Percentiles rank a stretch among this genome's conserved stretches.
Evolutionary conservation across 2,329 filamentous ascomycete genomes (phyloP).

Genomic region (Arthrobotrys sphaeroides): DNA sequence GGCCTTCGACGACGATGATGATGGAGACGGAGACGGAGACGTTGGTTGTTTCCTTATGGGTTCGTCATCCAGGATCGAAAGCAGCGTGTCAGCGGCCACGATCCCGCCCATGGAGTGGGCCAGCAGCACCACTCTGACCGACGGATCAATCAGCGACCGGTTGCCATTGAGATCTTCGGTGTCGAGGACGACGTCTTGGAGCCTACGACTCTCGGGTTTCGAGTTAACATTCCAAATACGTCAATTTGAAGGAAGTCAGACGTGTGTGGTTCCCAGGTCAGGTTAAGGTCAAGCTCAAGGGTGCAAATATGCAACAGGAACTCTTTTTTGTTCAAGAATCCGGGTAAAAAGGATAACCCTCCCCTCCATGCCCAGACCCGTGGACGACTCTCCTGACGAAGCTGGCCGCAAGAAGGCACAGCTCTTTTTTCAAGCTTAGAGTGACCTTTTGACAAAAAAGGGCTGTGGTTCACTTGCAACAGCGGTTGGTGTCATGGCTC

Average conservation of each 20-base stretch:
- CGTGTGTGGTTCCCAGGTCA: not conserved
- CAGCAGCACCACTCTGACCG: slow-evolving; percentile 80
- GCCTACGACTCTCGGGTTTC: slow-evolving; percentile 32
- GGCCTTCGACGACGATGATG: slow-evolving; percentile 18
- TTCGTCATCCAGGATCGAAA: slow-evolving; percentile 76
- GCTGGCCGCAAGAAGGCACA: slow-evolving; percentile 41
- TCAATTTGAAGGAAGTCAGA: slow-evolving; percentile 29
- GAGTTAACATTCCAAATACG: slow-evolving; percentile 52
- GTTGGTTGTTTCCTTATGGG: slow-evolving; percentile 60
- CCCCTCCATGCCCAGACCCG: too few relatives aligned
- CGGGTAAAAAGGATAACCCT: slow-evolving; percentile 32
- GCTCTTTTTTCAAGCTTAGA: slow-evolving; percentile 18
- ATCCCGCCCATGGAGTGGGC: slow-evolving; percentile 95
- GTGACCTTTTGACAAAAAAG: slow-evolving; percentile 21
- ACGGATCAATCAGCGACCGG: slow-evolving; percentile 80
- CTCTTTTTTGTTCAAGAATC: slow-evolving; percentile 28
- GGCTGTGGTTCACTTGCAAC: slow-evolving; percentile 11
- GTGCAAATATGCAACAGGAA: slow-evolving; percentile 17
- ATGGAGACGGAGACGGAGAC: slow-evolving; percentile 59
- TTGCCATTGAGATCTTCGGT: slow-evolving; percentile 68
- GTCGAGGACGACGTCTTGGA: slow-evolving; percentile 52
- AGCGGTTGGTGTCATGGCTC: slow-evolving; percentile 24
- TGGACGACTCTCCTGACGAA: not conserved
- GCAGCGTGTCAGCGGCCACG: slow-evolving; percentile 86
- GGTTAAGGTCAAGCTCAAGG: not conserved